Conservation (phyloP, 148 eudicot genomes). For the Rhododendron ferrugineum region DNA sequence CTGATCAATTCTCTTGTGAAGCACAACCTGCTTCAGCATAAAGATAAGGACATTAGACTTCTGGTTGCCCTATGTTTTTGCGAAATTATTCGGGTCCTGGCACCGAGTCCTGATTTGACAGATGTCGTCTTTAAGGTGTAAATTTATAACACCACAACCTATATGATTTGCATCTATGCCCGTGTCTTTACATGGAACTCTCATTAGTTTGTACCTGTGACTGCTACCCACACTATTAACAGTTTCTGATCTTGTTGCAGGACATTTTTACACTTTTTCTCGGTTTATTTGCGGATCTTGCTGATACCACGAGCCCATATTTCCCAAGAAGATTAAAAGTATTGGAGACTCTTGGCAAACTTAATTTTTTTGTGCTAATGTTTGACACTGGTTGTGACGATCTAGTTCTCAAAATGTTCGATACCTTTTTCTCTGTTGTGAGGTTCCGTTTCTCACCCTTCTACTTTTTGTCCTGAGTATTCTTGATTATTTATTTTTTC, state of each 20-base stretch:
- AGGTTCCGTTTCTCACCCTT: slow-evolving; percentile 31
- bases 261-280: slow-evolving; percentile 71
- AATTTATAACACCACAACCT: background rate
- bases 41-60: slow-evolving; percentile 70
- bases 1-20: slow-evolving; percentile 53
- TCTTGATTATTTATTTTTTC: background rate
- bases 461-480: background rate
- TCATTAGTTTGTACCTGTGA: background rate
- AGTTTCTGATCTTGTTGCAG: slow-evolving; percentile 35
- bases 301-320: slow-evolving; percentile 47
- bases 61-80: slow-evolving; percentile 69
- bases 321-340: slow-evolving; percentile 55
- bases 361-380: slow-evolving; percentile 63
- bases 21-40: slow-evolving; percentile 56
- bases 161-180: background rate
- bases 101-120: slow-evolving; percentile 73
- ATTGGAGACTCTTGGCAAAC: slow-evolving; percentile 69
- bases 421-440: slow-evolving; percentile 56
- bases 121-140: slow-evolving; percentile 54
- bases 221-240: background rate
- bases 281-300: slow-evolving; percentile 65
- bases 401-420: slow-evolving; percentile 62
- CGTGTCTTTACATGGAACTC: background rate
- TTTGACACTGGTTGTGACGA: slow-evolving; percentile 61
- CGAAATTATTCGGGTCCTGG: slow-evolving; percentile 78